A percentile compares a stretch with the other conserved stretches of the same genome.
Conservation (phyloP, 768 basidiomycete genomes). For the Lactarius sanguifluus region DNA sequence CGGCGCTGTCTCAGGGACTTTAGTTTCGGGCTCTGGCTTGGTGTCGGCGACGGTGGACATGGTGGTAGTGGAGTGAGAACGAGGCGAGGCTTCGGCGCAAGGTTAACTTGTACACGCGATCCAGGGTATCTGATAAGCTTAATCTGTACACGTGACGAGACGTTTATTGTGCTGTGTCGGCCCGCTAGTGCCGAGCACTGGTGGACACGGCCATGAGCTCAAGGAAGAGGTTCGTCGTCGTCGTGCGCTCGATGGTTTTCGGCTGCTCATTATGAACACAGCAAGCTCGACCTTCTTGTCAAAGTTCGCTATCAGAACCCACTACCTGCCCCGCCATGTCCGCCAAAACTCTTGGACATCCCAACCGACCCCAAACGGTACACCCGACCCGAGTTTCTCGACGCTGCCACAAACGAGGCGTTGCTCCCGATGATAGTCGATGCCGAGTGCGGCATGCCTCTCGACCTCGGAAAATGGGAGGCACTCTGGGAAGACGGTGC, state of each 20-base stretch:
- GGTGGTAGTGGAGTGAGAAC: slow-evolving; percentile 11
- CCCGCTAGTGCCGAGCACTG: background rate
- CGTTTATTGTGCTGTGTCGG: background rate
- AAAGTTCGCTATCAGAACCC: slow-evolving; percentile 94
- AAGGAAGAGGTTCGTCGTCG: slow-evolving; percentile 49
- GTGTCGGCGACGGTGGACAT: slow-evolving; percentile 18
- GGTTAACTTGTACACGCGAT: background rate
- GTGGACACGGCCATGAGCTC: slow-evolving; percentile 43
- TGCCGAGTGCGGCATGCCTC: slow-evolving; percentile 94
- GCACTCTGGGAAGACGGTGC: slow-evolving; percentile 82
- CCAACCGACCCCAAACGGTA: slow-evolving; percentile 89
- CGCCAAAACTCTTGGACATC: slow-evolving; percentile 90
- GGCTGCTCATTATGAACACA: slow-evolving; percentile 33
- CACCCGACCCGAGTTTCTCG: slow-evolving; percentile 80
- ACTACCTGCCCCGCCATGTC: slow-evolving; percentile 93
- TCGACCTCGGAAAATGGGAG: slow-evolving; percentile 83
- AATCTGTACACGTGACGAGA: slow-evolving; percentile 2
- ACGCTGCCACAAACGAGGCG: slow-evolving; percentile 74
- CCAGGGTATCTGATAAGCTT: slow-evolving; percentile 13
- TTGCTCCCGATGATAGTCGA: slow-evolving; percentile 96
- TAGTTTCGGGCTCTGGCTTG: slow-evolving; percentile 13
- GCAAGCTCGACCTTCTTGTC: slow-evolving; percentile 88
- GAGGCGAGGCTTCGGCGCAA: background rate
- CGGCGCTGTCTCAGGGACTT: slow-evolving; percentile 24
- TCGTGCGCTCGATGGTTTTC: background rate